Conservation (phyloP, 192 early-diverging fungal genomes). For the Geranomyces michiganensis region DNA sequence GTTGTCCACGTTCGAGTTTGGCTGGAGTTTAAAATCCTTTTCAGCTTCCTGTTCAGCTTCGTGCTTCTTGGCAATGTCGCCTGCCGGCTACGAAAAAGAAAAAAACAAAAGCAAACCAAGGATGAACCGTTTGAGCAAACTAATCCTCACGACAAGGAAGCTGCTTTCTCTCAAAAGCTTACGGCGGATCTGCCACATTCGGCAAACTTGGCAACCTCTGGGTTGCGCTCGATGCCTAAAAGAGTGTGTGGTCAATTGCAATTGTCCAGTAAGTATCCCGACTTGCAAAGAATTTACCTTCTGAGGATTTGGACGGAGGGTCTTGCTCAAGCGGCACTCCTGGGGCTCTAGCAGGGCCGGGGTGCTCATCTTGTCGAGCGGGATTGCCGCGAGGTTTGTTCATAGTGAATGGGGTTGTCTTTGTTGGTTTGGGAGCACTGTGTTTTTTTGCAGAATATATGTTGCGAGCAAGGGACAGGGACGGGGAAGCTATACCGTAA, state of each 20-base stretch:
- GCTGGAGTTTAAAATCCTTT: slow-evolving; percentile 4
- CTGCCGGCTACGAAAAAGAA: not conserved
- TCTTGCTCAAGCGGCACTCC: slow-evolving; percentile 1
- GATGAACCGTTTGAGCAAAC: not conserved
- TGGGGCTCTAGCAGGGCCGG: not conserved
- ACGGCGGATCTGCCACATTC: not conserved
- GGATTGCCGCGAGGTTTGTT: not conserved
- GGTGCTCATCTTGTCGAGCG: not conserved
- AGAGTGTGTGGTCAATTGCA: not conserved
- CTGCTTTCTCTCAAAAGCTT: not conserved
- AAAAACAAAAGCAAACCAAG: not conserved
- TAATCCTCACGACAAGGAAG: not conserved
- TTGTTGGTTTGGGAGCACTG: not conserved
- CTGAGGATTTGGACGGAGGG: not conserved
- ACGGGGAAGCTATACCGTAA: no score
- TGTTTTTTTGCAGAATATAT: no score
- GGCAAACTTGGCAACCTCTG: slow-evolving; percentile 6
- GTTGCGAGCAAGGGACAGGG: no score
- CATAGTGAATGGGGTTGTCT: not conserved
- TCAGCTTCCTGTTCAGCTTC: slow-evolving; percentile 9
- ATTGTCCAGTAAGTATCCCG: not conserved
- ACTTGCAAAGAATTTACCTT: slow-evolving; percentile 4
- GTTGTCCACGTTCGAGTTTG: slow-evolving; percentile 5
- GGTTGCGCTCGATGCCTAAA: slow-evolving; percentile 5
- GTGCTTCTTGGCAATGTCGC: slow-evolving; percentile 14